These are phyloP conservation scores for Monotropa hypopitys DNA, from an alignment of 179 eudicot genomes.

Conservation along the genomic window DNA sequence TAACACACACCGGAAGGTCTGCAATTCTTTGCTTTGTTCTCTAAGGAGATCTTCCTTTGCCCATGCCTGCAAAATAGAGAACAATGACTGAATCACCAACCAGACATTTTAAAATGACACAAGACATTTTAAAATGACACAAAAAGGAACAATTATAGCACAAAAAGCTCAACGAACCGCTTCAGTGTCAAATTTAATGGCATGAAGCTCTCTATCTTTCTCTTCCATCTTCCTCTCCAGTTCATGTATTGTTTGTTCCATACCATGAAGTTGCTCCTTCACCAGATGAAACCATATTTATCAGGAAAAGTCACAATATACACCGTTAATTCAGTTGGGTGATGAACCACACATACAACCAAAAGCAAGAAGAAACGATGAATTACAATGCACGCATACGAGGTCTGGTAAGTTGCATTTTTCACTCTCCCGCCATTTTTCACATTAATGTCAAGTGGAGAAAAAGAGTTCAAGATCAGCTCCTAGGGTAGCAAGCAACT, in stretches of 20 bases:
- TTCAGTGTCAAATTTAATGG: conserved; percentile 73
- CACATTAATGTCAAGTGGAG: not conserved
- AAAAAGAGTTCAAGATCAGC: not conserved
- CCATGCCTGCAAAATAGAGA: conserved; percentile 60
- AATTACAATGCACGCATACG: not conserved
- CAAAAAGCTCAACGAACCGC: conserved; percentile 37
- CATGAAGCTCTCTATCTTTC: conserved; percentile 78
- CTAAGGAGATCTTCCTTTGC: conserved; percentile 91
- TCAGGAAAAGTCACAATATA: not conserved
- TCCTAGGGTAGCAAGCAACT: not conserved
- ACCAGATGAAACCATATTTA: conserved; percentile 7
- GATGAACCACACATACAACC: not conserved
- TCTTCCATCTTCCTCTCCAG: conserved; percentile 75
- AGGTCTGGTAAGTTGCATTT: not conserved
- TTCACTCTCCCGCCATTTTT: not conserved
- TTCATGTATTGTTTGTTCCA: conserved; percentile 54
- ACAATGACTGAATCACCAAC: conserved; percentile 8
- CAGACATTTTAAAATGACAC: not conserved
- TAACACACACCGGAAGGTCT: conserved; percentile 54
- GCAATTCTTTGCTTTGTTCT: conserved; percentile 85
- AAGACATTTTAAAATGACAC: not conserved
- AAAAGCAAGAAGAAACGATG: not conserved
- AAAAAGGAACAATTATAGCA: not conserved
- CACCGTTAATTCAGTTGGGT: not conserved
- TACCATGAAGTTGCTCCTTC: conserved; percentile 80